Evolutionary conservation across 768 basidiomycete genomes (phyloP), one percentile per base, ranked within the genome.

Genomic region (Pleurotus pulmonarius): DNA sequence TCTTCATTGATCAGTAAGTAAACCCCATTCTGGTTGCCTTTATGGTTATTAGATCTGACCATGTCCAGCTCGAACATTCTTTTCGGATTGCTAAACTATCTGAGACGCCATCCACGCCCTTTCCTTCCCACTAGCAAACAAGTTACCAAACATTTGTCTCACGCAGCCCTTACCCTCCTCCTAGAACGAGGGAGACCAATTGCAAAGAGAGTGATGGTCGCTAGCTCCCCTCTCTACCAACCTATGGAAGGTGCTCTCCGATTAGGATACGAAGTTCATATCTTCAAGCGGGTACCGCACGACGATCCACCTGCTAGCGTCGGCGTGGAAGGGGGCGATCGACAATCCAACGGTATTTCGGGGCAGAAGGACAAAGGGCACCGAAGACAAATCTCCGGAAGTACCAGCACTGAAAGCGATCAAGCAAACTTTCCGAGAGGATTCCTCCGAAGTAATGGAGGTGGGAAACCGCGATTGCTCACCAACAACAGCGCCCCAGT

Each of bases 201-300:
- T 53, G 83, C 82, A 20, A 80, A 87, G 29, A 81, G 90, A 20
- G 87, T 91, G 5, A 76, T 92, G 5, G 92, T 88, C 29, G 84
- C 91, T 0, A 91, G 88, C 11, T 90, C 87, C 43, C 92, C 93
- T 1, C 70, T 94, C 47, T 90, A 92, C 68, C 93, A 94, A 67
- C 82, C 88, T 9, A 85, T 94, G 77, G 83, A 87, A 8, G 72
- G 78, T 3, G 87, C 90, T 15, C 78, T 85, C 62, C 78, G 82
- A 51, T 73, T 94, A 41, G 91, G 88, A 4, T 92, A 92, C 61
- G 85, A 89, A 60, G 83, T 90, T 3, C 77, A 82, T 54, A 77
- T 92, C 12, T 88, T 82, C 61, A 78, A 82, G 45, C 77, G 87
- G 18, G 90, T 91, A 15, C 88, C 87, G 4, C 88, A 88, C 65